Evolutionary conservation across 306 rosid species (phyloP).

Genomic region (Luffa aegyptiaca): DNA sequence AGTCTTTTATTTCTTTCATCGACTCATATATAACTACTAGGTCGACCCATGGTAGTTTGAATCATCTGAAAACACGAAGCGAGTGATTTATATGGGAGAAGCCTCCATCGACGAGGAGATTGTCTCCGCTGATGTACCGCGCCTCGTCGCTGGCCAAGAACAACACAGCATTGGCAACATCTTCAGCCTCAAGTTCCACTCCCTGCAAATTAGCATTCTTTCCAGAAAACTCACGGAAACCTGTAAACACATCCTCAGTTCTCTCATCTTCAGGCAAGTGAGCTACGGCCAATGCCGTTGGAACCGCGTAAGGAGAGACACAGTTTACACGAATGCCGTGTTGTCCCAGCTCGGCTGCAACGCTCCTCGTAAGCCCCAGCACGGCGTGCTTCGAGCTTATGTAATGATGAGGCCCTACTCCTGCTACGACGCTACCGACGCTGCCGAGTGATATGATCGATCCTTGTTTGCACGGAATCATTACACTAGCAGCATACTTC

Average conservation of each 20-base stretch:
- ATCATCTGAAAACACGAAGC: conserved; percentile 47
- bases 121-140: conserved; percentile 56
- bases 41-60: too few relatives aligned
- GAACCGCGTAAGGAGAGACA: conserved; percentile 53
- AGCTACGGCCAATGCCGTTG: conserved; percentile 49
- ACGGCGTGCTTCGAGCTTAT: conserved; percentile 78
- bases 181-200: conserved; percentile 39
- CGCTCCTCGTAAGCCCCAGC: conserved; percentile 62
- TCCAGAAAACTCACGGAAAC: conserved; percentile 30
- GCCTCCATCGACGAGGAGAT: conserved; percentile 78
- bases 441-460: conserved; percentile 61
- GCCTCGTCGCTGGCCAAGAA: conserved; percentile 81
- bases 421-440: conserved; percentile 40
- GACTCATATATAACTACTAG: too few relatives aligned
- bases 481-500: conserved; percentile 61
- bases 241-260: conserved; percentile 34
- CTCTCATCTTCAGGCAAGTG: conserved; percentile 61
- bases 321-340: conserved; percentile 55
- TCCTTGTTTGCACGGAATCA: conserved; percentile 68
- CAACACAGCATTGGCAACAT: conserved; percentile 75
- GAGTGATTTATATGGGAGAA: conserved; percentile 40
- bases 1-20: too few relatives aligned
- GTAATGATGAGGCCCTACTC: conserved; percentile 57
- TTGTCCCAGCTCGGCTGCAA: conserved; percentile 73
- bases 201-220: conserved; percentile 64